Evolutionary conservation across 257 asterid species (phyloP), one percentile per base, ranked within the genome.

Genomic region (Lycium barbarum): DNA sequence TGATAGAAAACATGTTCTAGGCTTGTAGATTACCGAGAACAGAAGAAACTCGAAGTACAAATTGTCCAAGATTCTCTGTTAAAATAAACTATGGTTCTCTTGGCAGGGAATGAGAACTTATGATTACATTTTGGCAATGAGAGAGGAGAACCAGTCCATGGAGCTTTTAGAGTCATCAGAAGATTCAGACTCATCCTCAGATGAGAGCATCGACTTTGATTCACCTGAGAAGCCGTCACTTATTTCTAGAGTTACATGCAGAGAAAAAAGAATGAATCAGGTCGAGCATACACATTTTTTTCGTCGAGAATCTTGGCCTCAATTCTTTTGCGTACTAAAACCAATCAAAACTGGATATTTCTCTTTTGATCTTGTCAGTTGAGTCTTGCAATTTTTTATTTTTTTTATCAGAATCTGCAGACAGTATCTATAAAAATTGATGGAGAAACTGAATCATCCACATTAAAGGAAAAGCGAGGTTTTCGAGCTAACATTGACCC

Each of bases 61-160:
- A 45, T 76, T 22, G 63, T 45, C n/a, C 68, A 53, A 53, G 68
- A 66, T 9, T 78, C 82, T 53, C 65, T 26, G 82, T 78, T 26
- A 53, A 55, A 76, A 73, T 54, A 15, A 70, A 22, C 14, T 45
- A 20, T 61, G 40, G 20, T 81, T 40, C n/a, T 79, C 35, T 88
- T 84, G 86, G 84, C 94, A 96, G 99, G 99, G 99, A 83, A 96
- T 96, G 90, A 92, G 97, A 88, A 96, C 99, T 38, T 95, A 96
- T 83, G 99, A 96, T 80, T 96, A 95, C 88, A 95, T 96, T 85
- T 86, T 93, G 88, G 98, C 98, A 83, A 93, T 96, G 99, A 93
- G 88, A 90, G 98, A 95, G 89, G 97, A 93, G 88, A 91, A 91
- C 83, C 88, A 86, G 85, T 78, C 91, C 9, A 84, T 89, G 90